These are phyloP conservation scores for Phytopythium oedochilum DNA, from an alignment of 352 stramenopile genomes.

Conservation along the genomic window DNA sequence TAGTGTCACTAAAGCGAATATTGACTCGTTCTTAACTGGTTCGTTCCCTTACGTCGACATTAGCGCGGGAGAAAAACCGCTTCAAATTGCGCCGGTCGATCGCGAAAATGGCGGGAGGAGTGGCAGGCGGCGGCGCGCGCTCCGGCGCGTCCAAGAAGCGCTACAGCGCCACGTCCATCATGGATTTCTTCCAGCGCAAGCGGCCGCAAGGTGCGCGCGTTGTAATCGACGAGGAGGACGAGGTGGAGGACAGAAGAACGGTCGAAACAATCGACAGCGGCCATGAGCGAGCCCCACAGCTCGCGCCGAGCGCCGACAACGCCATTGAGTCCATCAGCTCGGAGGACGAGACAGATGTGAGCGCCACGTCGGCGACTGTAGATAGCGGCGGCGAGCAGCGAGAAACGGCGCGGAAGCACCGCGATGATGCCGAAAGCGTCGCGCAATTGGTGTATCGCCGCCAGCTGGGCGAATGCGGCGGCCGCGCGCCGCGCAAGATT, in stretches of 20 bases:
- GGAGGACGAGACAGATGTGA: neutral
- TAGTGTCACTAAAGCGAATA: too few relatives aligned
- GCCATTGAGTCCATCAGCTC: constrained; percentile 14
- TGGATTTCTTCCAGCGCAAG: constrained; percentile 68
- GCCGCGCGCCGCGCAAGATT: constrained; percentile 9
- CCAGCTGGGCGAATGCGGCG: constrained; percentile 29
- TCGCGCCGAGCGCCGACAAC: neutral
- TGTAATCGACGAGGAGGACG: constrained; percentile 6
- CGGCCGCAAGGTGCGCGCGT: constrained; percentile 14
- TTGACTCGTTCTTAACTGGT: neutral
- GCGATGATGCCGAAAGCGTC: constrained; percentile 21
- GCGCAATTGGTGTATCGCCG: constrained; percentile 30
- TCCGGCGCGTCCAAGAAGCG: neutral
- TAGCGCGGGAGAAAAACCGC: neutral
- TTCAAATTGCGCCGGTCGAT: neutral
- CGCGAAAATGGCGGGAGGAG: neutral
- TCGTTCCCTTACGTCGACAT: neutral
- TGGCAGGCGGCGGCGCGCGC: neutral
- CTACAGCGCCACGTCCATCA: constrained; percentile 34
- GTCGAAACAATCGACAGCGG: neutral
- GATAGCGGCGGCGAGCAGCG: too few relatives aligned
- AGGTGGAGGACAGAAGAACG: neutral
- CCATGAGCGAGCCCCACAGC: too few relatives aligned
- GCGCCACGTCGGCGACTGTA: neutral
- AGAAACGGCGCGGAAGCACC: neutral